phyloP scores from a whole-genome alignment of 1,284 basidiomycete genomes.

The Cerioporus squamosus region DNA sequence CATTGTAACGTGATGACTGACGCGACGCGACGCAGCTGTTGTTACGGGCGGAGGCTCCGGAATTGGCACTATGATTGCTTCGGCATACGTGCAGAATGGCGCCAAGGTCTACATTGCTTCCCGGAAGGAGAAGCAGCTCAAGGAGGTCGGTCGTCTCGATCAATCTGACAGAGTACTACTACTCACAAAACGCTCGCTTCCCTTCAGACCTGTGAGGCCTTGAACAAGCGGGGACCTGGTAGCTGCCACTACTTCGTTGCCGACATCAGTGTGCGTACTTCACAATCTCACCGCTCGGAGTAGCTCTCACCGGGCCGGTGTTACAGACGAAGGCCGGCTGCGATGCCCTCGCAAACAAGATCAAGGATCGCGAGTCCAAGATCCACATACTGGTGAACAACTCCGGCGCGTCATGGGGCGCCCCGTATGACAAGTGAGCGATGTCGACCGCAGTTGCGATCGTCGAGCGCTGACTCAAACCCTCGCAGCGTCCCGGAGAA shows the following conservation, averaged over 20 bases:
- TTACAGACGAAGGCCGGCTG: constrained; percentile 80
- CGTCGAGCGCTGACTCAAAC: too few species aligned
- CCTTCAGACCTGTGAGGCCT: constrained; percentile 51
- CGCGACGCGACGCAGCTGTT: constrained; percentile 52
- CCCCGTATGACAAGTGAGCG: constrained; percentile 59
- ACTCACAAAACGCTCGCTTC: too few species aligned
- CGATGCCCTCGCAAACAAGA: constrained; percentile 69
- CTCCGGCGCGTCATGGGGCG: constrained; percentile 83
- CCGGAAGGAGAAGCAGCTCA: constrained; percentile 77
- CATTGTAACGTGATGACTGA: too few species aligned
- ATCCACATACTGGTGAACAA: constrained; percentile 85
- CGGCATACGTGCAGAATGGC: constrained; percentile 71
- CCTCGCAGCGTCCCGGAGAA: constrained; percentile 64
- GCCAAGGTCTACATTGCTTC: constrained; percentile 81
- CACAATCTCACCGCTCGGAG: constrained; percentile 31
- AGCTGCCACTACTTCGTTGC: constrained; percentile 75
- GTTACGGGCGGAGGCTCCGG: constrained; percentile 83
- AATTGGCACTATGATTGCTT: constrained; percentile 82
- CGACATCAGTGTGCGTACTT: constrained; percentile 58
- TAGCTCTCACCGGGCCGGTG: neutral
- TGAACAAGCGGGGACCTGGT: constrained; percentile 63
- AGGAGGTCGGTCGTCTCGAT: constrained; percentile 56
- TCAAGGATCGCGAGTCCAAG: constrained; percentile 71
- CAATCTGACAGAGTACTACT: neutral
- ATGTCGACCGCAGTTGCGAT: neutral